Conservation (phyloP, 2,329 filamentous ascomycete genomes). For the Cercospora brassicicola region DNA sequence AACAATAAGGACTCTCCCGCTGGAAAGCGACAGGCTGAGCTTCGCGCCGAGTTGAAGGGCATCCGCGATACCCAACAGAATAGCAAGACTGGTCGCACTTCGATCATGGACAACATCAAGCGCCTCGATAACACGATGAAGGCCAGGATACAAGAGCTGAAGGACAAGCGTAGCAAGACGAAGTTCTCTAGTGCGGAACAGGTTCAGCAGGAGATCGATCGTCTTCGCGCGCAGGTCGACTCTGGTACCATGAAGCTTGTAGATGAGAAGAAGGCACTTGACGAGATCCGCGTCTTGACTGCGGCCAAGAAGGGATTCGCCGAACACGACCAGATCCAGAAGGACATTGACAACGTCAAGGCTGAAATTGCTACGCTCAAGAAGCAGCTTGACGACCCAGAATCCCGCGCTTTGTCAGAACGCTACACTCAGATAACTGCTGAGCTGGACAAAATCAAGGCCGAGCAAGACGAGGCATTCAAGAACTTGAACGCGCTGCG, state of each 20-base stretch:
- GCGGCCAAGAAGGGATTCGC: conserved; percentile 91
- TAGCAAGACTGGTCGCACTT: conserved; percentile 77
- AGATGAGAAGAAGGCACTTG: conserved; percentile 91
- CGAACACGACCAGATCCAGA: conserved; percentile 76
- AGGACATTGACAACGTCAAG: conserved; percentile 84
- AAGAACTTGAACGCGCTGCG: conserved; percentile 82
- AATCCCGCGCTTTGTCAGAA: conserved; percentile 82
- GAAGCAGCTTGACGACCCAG: conserved; percentile 86
- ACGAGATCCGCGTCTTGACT: conserved; percentile 77
- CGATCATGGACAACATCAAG: conserved; percentile 87
- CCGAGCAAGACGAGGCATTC: conserved; percentile 85
- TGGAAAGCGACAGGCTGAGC: conserved; percentile 80
- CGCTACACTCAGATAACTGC: conserved; percentile 81
- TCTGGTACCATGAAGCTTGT: conserved; percentile 90
- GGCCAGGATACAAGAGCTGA: conserved; percentile 80
- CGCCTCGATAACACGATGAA: conserved; percentile 86
- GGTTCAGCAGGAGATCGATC: conserved; percentile 76
- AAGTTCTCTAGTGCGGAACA: conserved; percentile 86
- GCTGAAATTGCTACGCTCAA: conserved; percentile 84
- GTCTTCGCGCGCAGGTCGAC: conserved; percentile 82
- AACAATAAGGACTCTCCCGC: conserved; percentile 79
- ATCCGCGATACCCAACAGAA: conserved; percentile 85
- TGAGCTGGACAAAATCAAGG: conserved; percentile 87
- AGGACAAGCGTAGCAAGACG: conserved; percentile 76
- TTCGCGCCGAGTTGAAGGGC: conserved; percentile 75